A percentile compares a stretch with the other conserved stretches of the same genome.
Conservation (phyloP, 345 rosid genomes). For the Euphorbia tirucalli region DNA sequence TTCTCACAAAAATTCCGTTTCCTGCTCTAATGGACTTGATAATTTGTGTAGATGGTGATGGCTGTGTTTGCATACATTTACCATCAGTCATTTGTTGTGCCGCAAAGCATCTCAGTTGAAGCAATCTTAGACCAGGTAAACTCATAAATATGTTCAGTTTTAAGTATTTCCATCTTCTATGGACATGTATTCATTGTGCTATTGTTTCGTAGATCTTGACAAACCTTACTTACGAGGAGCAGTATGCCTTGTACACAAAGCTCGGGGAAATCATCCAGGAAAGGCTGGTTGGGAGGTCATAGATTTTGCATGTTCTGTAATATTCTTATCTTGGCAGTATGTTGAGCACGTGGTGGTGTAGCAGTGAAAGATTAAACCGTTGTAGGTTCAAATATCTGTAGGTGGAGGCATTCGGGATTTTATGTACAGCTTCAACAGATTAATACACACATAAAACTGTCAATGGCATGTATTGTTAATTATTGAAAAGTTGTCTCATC, state of each 20-base stretch:
- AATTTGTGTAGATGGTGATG: constrained; percentile 78
- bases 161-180: not conserved
- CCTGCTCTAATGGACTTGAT: not conserved
- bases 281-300: constrained; percentile 24
- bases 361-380: constrained; percentile 4
- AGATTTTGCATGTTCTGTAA: not conserved
- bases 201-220: constrained; percentile 49
- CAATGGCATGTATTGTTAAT: not conserved
- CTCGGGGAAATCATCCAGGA: constrained; percentile 67
- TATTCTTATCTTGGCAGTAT: not conserved
- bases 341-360: not conserved
- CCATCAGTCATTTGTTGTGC: constrained; percentile 76
- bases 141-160: not conserved
- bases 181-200: not conserved
- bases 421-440: constrained; percentile 7
- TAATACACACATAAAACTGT: not conserved
- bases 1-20: not conserved
- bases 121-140: constrained; percentile 73
- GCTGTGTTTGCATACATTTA: constrained; percentile 95
- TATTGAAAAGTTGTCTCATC: not conserved
- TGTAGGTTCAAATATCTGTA: too few species aligned
- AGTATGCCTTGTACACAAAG: constrained; percentile 57
- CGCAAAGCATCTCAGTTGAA: constrained; percentile 61
- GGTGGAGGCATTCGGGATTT: constrained; percentile 3
- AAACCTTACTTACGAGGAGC: constrained; percentile 74